These are phyloP conservation scores for Pseudogymnoascus sp. DNA, from an alignment of 2,329 filamentous ascomycete species.

Conservation along the genomic window DNA sequence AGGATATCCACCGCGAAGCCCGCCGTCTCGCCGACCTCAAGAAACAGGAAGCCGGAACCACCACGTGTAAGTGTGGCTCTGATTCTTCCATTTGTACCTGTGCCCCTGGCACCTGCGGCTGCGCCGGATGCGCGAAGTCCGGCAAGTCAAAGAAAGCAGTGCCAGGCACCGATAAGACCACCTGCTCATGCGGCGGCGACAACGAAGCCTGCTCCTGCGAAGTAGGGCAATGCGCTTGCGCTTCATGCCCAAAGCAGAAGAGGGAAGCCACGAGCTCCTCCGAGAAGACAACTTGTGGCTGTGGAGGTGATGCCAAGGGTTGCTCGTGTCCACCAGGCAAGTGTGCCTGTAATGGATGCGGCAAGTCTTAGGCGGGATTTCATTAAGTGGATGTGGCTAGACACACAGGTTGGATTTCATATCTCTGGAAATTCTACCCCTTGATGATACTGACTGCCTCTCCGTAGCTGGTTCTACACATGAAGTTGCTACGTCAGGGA, in stretches of 20 bases:
- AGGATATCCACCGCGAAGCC: conserved; percentile 90
- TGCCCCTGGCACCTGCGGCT: conserved; percentile 33
- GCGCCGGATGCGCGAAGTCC: conserved; percentile 31
- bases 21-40: conserved; percentile 82
- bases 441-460: conserved; percentile 17
- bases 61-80: conserved; percentile 31
- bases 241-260: conserved; percentile 27
- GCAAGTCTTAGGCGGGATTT: conserved; percentile 10
- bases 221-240: conserved; percentile 33
- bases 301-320: conserved; percentile 30
- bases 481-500: conserved; percentile 18
- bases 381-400: conserved; percentile 15
- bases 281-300: conserved; percentile 36
- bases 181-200: conserved; percentile 33
- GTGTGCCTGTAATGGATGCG: conserved; percentile 8
- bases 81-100: conserved; percentile 31
- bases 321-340: conserved; percentile 38
- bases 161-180: conserved; percentile 32
- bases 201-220: conserved; percentile 31
- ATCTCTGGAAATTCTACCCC: conserved; percentile 19
- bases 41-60: conserved; percentile 53
- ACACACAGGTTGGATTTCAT: conserved; percentile 15
- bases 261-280: conserved; percentile 35
- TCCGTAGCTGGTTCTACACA: conserved; percentile 18
- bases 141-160: conserved; percentile 33